phyloP scores from a whole-genome alignment of 176 grass and related monocot genomes.

The Zea mays region DNA sequence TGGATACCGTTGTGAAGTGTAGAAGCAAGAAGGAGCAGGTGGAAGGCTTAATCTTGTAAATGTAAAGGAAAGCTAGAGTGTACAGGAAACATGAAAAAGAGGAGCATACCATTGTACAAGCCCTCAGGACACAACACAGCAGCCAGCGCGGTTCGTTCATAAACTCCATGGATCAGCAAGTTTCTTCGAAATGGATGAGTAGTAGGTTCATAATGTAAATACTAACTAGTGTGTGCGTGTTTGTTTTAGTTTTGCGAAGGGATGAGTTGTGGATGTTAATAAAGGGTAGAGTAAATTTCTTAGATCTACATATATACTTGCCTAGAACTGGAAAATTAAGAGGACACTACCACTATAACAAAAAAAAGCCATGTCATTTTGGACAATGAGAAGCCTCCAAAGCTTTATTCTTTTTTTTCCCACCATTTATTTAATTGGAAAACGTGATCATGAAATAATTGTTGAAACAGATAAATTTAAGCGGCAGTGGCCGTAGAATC shows the following conservation, averaged over 20 bases:
- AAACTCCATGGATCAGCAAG: slow-evolving; percentile 19
- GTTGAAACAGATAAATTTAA: too few species aligned
- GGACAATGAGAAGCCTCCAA: neutral
- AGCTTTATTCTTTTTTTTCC: neutral
- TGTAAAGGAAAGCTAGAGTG: slow-evolving; percentile 35
- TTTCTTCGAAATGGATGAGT: neutral
- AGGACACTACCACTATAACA: neutral
- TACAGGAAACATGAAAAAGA: slow-evolving; percentile 32
- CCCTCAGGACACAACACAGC: neutral
- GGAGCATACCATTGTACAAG: slow-evolving; percentile 30
- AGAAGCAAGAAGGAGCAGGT: neutral
- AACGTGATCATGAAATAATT: neutral
- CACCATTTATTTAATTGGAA: neutral
- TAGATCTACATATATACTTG: neutral
- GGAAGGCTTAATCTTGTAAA: slow-evolving; percentile 47
- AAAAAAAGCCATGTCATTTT: neutral
- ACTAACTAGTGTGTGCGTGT: slow-evolving; percentile 34
- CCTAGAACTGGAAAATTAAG: neutral
- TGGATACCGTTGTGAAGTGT: slow-evolving; percentile 51
- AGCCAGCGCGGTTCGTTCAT: neutral
- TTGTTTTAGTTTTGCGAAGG: neutral
- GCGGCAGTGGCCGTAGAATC: neutral
- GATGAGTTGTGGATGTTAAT: slow-evolving; percentile 18
- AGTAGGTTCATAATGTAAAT: slow-evolving; percentile 43
- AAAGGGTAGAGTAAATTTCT: neutral